phyloP scores from a whole-genome alignment of 805 yeast genomes.

The Aciculoconidium aculeatum region DNA sequence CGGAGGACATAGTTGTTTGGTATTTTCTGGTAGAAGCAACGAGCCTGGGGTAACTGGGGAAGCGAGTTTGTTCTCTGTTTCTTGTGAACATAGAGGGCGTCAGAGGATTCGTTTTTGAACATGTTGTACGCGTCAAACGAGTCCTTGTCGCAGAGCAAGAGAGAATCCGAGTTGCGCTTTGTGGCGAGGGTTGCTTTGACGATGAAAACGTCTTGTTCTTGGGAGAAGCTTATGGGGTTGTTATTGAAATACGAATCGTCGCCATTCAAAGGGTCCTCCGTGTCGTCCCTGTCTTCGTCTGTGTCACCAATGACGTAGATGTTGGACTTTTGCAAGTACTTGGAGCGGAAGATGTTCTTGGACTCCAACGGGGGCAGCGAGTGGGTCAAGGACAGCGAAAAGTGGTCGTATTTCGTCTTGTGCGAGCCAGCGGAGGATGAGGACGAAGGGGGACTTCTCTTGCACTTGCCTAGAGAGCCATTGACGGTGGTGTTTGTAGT shows the following conservation, averaged over 20 bases:
- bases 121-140: conserved; percentile 38
- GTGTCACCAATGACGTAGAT: conserved; percentile 7
- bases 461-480: conserved; percentile 6
- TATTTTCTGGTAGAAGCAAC: conserved; percentile 34
- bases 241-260: no score
- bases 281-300: conserved; percentile 9
- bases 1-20: conserved; percentile 31
- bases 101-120: conserved; percentile 21
- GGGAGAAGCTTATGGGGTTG: conserved; percentile 4
- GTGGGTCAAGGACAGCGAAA: conserved; percentile 2
- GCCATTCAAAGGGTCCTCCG: no score
- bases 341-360: conserved; percentile 7
- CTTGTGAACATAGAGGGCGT: no score
- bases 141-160: conserved; percentile 30
- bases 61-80: conserved; percentile 39
- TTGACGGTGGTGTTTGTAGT: conserved; percentile 7
- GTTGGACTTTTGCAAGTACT: conserved; percentile 7
- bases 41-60: conserved; percentile 41
- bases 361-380: conserved; percentile 3
- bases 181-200: conserved; percentile 4
- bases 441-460: conserved; percentile 4
- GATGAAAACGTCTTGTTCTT: conserved; percentile 3
- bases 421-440: conserved; percentile 10
- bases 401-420: conserved; percentile 7
- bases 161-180: conserved; percentile 32